A percentile compares a stretch with the other conserved stretches of the same genome.
Evolutionary conservation across 352 stramenopile genomes (phyloP).

Genomic region (Phytophthora pseudosyringae): DNA sequence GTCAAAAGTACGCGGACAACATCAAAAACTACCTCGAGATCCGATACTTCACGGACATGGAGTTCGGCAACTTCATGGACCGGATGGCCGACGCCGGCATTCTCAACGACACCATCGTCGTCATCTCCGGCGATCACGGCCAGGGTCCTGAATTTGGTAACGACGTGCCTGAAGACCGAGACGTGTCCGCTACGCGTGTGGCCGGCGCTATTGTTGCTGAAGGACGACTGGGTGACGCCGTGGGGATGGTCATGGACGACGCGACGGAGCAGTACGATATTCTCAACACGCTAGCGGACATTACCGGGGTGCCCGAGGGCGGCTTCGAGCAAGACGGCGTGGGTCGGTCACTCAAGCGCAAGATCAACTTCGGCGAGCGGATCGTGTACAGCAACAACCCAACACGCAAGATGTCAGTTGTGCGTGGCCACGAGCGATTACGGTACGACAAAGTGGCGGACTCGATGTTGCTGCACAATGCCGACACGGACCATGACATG

Average conservation of each 20-base stretch:
- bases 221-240: constrained; percentile 34
- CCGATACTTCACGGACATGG: constrained; percentile 59
- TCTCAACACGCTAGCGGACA: constrained; percentile 48
- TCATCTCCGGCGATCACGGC: constrained; percentile 61
- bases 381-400: constrained; percentile 65
- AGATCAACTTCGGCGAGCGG: constrained; percentile 27
- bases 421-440: constrained; percentile 41
- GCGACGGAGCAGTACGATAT: constrained; percentile 47
- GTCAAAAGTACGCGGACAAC: constrained; percentile 26
- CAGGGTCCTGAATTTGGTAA: constrained; percentile 48
- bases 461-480: constrained; percentile 42
- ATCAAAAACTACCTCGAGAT: constrained; percentile 54
- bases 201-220: constrained; percentile 45
- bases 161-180: constrained; percentile 31
- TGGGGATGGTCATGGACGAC: constrained; percentile 38
- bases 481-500: constrained; percentile 42
- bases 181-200: constrained; percentile 44
- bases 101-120: constrained; percentile 61
- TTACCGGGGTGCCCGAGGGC: constrained; percentile 33
- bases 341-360: constrained; percentile 49
- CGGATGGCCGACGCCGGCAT: constrained; percentile 47
- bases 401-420: constrained; percentile 42
- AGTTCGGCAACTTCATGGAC: constrained; percentile 62
- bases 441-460: constrained; percentile 44
- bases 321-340: constrained; percentile 46